A percentile compares a stretch with the other conserved stretches of the same genome.
These are phyloP conservation scores for Rickenella mellea DNA, from an alignment of 768 basidiomycete species.

Conservation along the genomic window DNA sequence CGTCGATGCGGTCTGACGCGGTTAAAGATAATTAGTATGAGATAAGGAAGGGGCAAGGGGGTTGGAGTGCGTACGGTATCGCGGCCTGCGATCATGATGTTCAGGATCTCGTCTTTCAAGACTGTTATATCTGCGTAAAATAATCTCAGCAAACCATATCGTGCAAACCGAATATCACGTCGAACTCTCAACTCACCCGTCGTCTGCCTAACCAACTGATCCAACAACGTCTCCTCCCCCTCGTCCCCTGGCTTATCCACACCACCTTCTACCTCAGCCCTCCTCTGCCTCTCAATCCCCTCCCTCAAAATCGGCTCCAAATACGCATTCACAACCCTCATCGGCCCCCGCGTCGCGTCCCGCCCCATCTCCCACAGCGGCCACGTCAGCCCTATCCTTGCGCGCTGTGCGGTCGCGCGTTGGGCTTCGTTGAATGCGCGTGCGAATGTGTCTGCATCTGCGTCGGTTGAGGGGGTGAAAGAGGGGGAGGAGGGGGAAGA, in stretches of 20 bases:
- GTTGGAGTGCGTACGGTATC: conserved; percentile 1
- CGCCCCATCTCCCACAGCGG: conserved; percentile 42
- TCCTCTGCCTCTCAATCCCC: conserved; percentile 30
- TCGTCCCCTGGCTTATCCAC: conserved; percentile 6
- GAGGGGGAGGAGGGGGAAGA: conserved; percentile 5
- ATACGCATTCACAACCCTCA: conserved; percentile 39
- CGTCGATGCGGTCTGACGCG: conserved; percentile 20
- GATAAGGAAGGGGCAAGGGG: neutral
- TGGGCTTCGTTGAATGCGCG: conserved; percentile 44
- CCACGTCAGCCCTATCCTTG: conserved; percentile 36
- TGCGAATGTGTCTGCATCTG: conserved; percentile 28
- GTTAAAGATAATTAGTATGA: neutral
- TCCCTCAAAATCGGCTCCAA: conserved; percentile 43
- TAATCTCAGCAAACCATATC: conserved; percentile 1
- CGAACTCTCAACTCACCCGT: conserved; percentile 5
- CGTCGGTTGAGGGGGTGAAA: conserved; percentile 20
- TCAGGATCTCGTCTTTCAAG: conserved; percentile 18
- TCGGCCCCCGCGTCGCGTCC: conserved; percentile 35
- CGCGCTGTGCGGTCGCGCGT: conserved; percentile 26
- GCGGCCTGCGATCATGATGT: conserved; percentile 20
- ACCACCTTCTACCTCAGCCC: no score
- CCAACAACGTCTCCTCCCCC: conserved; percentile 18
- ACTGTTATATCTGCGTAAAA: conserved; percentile 5
- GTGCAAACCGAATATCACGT: neutral
- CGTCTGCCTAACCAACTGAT: conserved; percentile 12